Evolutionary conservation across 352 stramenopile genomes (phyloP).

Genomic region (Phytophthora megakarya): DNA sequence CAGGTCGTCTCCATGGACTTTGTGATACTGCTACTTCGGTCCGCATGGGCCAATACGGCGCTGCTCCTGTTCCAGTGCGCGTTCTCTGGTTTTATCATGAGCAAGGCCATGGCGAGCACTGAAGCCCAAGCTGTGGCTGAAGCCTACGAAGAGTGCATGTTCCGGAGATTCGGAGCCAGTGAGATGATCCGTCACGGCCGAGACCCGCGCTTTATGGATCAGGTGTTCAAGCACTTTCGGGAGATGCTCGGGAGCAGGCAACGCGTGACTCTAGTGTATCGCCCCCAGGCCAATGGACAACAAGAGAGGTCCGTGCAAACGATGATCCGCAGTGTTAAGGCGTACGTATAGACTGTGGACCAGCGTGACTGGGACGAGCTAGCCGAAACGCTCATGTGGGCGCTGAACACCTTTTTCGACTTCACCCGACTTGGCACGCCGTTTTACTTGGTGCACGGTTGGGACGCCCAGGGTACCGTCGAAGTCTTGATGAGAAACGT

Average conservation of each 20-base stretch:
- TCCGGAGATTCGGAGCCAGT: too few species aligned
- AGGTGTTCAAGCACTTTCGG: neutral
- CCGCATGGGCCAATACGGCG: too few species aligned
- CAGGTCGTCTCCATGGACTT: too few species aligned
- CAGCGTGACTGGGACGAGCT: conserved; percentile 43
- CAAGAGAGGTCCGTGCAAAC: neutral
- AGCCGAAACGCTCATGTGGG: conserved; percentile 30
- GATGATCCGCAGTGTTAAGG: conserved; percentile 20
- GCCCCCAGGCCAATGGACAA: neutral
- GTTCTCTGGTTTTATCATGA: too few species aligned
- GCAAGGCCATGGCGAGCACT: too few species aligned
- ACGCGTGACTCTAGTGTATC: neutral
- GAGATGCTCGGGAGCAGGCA: neutral
- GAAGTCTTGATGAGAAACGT: conserved; percentile 1
- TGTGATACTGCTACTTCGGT: too few species aligned
- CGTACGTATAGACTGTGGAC: conserved; percentile 24
- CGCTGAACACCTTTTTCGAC: conserved; percentile 19
- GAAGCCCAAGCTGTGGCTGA: too few species aligned
- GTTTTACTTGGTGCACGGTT: conserved; percentile 27
- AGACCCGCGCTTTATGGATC: too few species aligned
- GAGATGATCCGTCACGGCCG: too few species aligned
- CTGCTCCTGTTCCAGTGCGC: too few species aligned
- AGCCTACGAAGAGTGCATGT: too few species aligned
- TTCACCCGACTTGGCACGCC: too few species aligned
- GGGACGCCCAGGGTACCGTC: conserved; percentile 20